Conservation (phyloP, 106 monocot genomes). For the Allium cepa region DNA sequence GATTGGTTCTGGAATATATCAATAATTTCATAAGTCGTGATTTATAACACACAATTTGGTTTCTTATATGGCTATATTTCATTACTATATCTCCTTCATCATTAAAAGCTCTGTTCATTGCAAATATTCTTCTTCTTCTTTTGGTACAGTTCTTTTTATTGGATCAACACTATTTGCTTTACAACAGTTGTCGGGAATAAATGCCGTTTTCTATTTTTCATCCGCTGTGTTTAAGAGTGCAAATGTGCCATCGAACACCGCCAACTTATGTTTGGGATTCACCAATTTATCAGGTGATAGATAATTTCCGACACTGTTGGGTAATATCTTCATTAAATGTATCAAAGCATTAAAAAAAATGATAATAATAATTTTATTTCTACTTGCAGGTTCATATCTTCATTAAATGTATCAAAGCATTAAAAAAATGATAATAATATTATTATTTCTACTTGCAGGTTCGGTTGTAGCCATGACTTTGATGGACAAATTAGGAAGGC, state of each 20-base stretch:
- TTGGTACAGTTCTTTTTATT: slow-evolving; percentile 89
- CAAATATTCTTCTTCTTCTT: slow-evolving; percentile 19
- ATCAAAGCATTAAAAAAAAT: background rate
- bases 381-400: slow-evolving; percentile 37
- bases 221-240: slow-evolving; percentile 72
- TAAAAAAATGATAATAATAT: background rate
- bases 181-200: slow-evolving; percentile 97
- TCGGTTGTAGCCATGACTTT: slow-evolving; percentile 75
- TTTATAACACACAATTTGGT: background rate
- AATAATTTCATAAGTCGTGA: background rate
- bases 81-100: background rate
- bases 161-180: slow-evolving; percentile 87
- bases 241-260: slow-evolving; percentile 64
- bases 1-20: too few relatives aligned
- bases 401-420: background rate
- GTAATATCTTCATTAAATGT: background rate
- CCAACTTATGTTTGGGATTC: slow-evolving; percentile 69
- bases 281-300: slow-evolving; percentile 70
- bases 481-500: slow-evolving; percentile 93
- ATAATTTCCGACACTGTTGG: background rate
- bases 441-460: slow-evolving; percentile 24
- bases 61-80: background rate
- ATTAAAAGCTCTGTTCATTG: slow-evolving; percentile 39
- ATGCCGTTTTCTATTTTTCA: slow-evolving; percentile 92
- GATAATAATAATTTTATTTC: background rate